Evolutionary conservation across 2,329 filamentous ascomycete genomes (phyloP).

Genomic region (Diaporthe sp.): DNA sequence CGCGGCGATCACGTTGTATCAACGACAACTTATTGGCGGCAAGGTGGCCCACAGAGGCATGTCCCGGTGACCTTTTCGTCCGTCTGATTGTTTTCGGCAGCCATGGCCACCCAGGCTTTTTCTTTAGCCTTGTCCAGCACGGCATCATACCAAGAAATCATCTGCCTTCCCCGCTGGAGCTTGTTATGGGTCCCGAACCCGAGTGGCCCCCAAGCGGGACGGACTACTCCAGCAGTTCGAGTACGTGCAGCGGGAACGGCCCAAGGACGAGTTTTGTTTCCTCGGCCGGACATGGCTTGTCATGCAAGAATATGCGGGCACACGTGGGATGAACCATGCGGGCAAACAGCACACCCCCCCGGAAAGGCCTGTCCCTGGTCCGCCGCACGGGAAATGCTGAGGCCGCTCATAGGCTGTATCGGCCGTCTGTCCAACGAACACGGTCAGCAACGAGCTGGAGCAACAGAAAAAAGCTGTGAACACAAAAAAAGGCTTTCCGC

Average conservation of each 20-base stretch:
- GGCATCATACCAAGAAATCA: constrained; percentile 14
- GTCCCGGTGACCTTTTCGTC: not conserved
- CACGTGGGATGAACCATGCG: constrained; percentile 25
- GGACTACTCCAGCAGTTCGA: not conserved
- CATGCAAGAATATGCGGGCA: constrained; percentile 7
- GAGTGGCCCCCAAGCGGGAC: not conserved
- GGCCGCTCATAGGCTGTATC: not conserved
- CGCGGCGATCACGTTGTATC: not conserved
- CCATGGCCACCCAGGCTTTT: not conserved
- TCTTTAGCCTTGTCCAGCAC: not conserved
- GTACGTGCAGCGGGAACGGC: not conserved
- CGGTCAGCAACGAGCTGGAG: not conserved
- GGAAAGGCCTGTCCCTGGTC: not conserved
- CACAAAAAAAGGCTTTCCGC: not conserved
- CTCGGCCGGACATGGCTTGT: not conserved
- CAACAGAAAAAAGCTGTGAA: not conserved
- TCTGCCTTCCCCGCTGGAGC: constrained; percentile 13
- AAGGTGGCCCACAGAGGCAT: not conserved
- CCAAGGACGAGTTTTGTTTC: not conserved
- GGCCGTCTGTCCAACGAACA: not conserved
- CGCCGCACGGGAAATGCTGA: not conserved
- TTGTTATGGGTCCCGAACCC: constrained; percentile 11
- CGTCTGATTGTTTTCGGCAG: not conserved
- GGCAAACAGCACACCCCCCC: not conserved
- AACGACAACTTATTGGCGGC: not conserved